These are phyloP conservation scores for Lolium perenne DNA, from an alignment of 176 grass and related monocot species.

Conservation along the genomic window DNA sequence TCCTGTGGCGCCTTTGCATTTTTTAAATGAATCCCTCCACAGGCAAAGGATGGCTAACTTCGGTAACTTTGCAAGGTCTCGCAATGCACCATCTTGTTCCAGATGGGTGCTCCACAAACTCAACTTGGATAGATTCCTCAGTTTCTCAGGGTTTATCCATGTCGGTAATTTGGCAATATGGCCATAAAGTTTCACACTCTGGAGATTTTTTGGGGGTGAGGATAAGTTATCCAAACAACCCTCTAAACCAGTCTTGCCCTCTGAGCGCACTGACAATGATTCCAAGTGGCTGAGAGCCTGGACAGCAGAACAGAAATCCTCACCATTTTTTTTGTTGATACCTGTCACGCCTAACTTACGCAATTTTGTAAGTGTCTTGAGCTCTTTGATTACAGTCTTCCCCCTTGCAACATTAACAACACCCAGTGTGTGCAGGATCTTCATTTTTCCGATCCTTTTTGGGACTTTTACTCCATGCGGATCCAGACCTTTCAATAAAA, in stretches of 20 bases:
- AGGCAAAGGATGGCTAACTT: not conserved
- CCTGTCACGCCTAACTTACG: not conserved
- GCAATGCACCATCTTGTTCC: too few species aligned
- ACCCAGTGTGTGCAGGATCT: not conserved
- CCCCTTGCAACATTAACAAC: not conserved
- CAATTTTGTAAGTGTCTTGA: not conserved
- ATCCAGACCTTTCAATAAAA: not conserved
- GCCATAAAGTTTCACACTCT: not conserved
- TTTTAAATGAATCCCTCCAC: too few species aligned
- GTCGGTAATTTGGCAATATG: not conserved
- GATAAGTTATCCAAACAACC: not conserved
- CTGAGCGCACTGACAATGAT: not conserved
- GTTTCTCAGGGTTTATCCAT: not conserved
- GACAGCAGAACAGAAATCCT: not conserved
- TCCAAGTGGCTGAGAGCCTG: not conserved
- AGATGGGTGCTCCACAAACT: not conserved
- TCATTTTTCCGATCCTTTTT: not conserved
- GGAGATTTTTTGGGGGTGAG: too few species aligned
- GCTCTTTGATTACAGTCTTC: not conserved
- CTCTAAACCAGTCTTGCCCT: not conserved
- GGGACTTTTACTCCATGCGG: not conserved
- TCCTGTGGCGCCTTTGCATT: too few species aligned
- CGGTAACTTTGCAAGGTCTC: not conserved
- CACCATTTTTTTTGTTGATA: constrained; percentile 5
- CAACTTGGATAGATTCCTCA: not conserved